A percentile compares a stretch with the other conserved stretches of the same genome.
phyloP scores from a whole-genome alignment of 1,284 basidiomycete species.

The Pholiota adiposa region DNA sequence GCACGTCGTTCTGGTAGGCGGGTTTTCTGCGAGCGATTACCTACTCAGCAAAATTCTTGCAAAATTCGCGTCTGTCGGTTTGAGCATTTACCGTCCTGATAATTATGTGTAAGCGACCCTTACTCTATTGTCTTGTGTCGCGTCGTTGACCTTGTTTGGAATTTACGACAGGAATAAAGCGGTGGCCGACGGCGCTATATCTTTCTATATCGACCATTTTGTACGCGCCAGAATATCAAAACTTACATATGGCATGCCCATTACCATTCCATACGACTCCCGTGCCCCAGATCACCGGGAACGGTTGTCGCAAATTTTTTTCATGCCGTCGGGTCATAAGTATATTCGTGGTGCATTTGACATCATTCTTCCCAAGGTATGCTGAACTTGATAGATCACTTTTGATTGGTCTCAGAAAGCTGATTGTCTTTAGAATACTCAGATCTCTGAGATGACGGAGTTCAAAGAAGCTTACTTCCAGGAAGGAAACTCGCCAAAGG shows the following conservation, averaged over 20 bases:
- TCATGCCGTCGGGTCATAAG: not conserved
- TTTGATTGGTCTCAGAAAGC: not conserved
- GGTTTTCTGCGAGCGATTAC: conserved; percentile 52
- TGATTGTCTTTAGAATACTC: conserved; percentile 22
- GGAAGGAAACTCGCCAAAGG: not conserved
- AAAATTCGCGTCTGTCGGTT: conserved; percentile 27
- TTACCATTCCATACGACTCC: not conserved
- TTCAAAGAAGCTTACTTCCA: conserved; percentile 16
- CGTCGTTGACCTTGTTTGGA: not conserved
- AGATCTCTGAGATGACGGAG: conserved; percentile 29
- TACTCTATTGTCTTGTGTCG: conserved; percentile 20
- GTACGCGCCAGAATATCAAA: conserved; percentile 19
- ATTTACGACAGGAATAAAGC: conserved; percentile 20
- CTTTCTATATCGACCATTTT: conserved; percentile 23
- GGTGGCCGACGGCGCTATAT: conserved; percentile 23
- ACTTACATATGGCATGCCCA: conserved; percentile 15
- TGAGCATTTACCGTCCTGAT: conserved; percentile 45
- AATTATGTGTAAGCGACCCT: conserved; percentile 47
- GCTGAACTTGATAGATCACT: not conserved
- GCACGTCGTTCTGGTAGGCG: conserved; percentile 53
- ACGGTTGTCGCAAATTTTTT: conserved; percentile 1
- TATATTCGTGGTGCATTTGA: conserved; percentile 19
- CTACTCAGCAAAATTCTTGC: conserved; percentile 40
- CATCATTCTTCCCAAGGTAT: conserved; percentile 28
- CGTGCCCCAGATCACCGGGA: conserved; percentile 10